Conservation (phyloP, 768 basidiomycete species). For the Lanmaoa rubissima region DNA sequence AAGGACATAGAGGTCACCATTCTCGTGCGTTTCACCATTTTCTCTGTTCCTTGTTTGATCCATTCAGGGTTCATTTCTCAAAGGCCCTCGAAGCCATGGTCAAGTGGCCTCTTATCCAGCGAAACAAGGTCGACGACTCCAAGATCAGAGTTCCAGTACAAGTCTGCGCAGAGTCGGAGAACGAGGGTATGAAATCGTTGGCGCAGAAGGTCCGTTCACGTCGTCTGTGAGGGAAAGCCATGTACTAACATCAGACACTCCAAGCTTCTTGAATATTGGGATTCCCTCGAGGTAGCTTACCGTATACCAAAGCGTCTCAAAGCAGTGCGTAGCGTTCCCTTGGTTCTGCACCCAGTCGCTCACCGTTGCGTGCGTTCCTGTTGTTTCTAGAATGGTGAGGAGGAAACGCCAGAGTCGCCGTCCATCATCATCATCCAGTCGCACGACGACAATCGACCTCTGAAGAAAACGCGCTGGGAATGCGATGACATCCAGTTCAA, state of each 20-base stretch:
- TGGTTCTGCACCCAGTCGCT: background rate
- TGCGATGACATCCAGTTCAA: constrained; percentile 25
- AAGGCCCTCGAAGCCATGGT: constrained; percentile 67
- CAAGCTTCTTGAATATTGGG: constrained; percentile 82
- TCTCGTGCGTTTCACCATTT: constrained; percentile 47
- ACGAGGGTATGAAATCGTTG: constrained; percentile 52
- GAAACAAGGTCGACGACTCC: constrained; percentile 91
- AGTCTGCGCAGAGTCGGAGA: constrained; percentile 49
- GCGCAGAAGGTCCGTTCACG: constrained; percentile 56
- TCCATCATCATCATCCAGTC: constrained; percentile 19
- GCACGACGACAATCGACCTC: constrained; percentile 30
- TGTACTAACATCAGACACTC: background rate
- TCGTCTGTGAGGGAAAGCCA: background rate
- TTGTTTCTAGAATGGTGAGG: constrained; percentile 31
- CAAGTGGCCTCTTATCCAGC: constrained; percentile 77
- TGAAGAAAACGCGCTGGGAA: constrained; percentile 33
- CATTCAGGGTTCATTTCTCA: background rate
- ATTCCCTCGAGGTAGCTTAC: constrained; percentile 69
- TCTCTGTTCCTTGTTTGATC: background rate
- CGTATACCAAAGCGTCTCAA: constrained; percentile 79
- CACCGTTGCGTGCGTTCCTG: background rate
- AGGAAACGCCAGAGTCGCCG: constrained; percentile 22
- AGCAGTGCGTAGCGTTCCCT: constrained; percentile 29
- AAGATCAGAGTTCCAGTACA: constrained; percentile 67
- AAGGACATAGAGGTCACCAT: constrained; percentile 69